Evolutionary conservation across 192 early-diverging fungal species (phyloP).

Genomic region (Mortierella antarctica): DNA sequence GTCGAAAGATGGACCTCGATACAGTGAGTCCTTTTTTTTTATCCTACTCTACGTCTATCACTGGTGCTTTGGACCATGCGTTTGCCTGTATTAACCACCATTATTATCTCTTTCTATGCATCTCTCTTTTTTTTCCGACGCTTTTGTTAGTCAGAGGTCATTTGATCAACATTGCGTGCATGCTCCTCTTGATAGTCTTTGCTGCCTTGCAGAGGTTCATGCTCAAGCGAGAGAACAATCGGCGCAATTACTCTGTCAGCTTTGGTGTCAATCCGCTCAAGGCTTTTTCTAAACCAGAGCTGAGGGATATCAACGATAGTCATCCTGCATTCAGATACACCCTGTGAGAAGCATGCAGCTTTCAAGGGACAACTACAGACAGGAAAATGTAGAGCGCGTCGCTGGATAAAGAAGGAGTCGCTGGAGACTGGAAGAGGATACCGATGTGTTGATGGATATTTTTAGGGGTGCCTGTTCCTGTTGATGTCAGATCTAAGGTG

Average conservation of each 20-base stretch:
- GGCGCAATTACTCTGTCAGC: conserved; percentile 38
- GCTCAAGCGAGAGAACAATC: conserved; percentile 32
- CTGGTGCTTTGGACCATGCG: neutral
- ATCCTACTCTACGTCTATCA: neutral
- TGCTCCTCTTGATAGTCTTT: conserved; percentile 1
- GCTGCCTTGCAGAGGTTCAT: conserved; percentile 18
- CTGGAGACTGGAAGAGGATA: neutral
- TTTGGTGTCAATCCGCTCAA: conserved; percentile 46
- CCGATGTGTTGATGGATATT: no score
- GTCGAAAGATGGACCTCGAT: conserved; percentile 10
- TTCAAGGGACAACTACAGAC: neutral
- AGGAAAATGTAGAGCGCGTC: neutral
- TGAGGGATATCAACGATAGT: conserved; percentile 33
- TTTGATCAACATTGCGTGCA: conserved; percentile 14
- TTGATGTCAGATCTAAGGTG: no score
- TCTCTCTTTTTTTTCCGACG: neutral
- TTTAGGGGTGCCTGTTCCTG: no score
- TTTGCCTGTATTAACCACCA: no score
- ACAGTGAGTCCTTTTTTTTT: conserved; percentile 16
- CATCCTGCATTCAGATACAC: conserved; percentile 44
- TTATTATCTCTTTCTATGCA: neutral
- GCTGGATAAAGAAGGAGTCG: neutral
- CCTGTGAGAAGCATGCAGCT: conserved; percentile 7
- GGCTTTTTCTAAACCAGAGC: conserved; percentile 30
- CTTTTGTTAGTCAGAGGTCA: conserved; percentile 17